Conservation (phyloP, 2,329 filamentous ascomycete genomes). For the Plectosphaerella cucumerina region DNA sequence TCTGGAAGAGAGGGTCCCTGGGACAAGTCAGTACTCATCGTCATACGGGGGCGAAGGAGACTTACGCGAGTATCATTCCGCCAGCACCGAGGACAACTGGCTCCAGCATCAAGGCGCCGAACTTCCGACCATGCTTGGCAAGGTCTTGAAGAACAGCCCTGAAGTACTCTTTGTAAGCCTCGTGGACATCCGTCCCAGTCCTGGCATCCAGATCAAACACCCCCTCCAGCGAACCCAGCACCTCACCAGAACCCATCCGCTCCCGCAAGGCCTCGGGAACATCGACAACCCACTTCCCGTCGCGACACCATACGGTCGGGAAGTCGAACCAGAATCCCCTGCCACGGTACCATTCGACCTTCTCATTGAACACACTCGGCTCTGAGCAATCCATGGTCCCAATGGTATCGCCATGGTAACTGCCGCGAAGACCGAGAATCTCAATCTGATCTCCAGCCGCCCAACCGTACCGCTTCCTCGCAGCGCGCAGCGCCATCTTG, state of each 20-base stretch:
- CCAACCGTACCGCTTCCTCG: slow-evolving; percentile 65
- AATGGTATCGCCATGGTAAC: slow-evolving; percentile 85
- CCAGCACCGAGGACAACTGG: slow-evolving; percentile 77
- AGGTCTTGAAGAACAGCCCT: slow-evolving; percentile 47
- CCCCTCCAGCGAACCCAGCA: slow-evolving; percentile 44
- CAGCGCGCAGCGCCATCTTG: slow-evolving; percentile 77
- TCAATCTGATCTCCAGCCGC: slow-evolving; percentile 52
- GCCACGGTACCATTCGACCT: slow-evolving; percentile 81
- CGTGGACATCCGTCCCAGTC: slow-evolving; percentile 35
- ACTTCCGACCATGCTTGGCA: slow-evolving; percentile 54
- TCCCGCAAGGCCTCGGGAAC: slow-evolving; percentile 44
- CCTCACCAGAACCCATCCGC: slow-evolving; percentile 36
- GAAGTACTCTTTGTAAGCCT: slow-evolving; percentile 59
- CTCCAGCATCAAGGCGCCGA: slow-evolving; percentile 77
- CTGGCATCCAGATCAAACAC: slow-evolving; percentile 58
- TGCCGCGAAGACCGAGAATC: slow-evolving; percentile 71
- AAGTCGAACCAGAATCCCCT: slow-evolving; percentile 80
- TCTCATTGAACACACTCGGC: slow-evolving; percentile 72
- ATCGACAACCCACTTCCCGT: slow-evolving; percentile 63
- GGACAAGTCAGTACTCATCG: not conserved
- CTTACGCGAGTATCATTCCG: slow-evolving; percentile 76
- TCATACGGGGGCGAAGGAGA: slow-evolving; percentile 9
- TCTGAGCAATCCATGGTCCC: slow-evolving; percentile 84
- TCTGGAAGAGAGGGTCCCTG: slow-evolving; percentile 78
- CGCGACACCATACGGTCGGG: slow-evolving; percentile 63